These are phyloP conservation scores for Periconia sp. DNA, from an alignment of 2,329 filamentous ascomycete genomes.

Conservation along the genomic window DNA sequence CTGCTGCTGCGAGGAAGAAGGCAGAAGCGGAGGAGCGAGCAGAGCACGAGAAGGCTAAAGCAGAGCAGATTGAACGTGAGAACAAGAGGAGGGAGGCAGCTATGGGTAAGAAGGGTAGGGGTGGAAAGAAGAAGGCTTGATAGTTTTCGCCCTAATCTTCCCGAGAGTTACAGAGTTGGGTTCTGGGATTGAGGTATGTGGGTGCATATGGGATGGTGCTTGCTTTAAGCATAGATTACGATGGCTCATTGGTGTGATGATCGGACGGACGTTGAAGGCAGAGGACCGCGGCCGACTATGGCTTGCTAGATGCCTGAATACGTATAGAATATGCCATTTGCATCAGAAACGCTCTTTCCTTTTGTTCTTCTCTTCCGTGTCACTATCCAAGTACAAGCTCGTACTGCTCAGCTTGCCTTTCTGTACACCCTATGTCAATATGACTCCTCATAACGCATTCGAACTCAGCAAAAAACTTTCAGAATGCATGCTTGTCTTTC, in stretches of 20 bases:
- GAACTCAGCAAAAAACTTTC: too few relatives aligned
- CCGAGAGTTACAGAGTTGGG: background rate
- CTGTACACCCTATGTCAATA: too few relatives aligned
- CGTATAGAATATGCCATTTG: conserved; percentile 10
- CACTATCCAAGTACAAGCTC: too few relatives aligned
- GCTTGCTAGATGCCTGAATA: conserved; percentile 8
- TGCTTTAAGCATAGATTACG: conserved; percentile 35
- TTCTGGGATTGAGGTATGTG: background rate
- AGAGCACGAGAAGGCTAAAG: conserved; percentile 63
- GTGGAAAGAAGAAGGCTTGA: conserved; percentile 42
- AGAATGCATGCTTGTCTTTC: too few relatives aligned
- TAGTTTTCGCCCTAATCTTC: background rate
- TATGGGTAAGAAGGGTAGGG: conserved; percentile 51
- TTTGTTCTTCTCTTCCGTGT: background rate
- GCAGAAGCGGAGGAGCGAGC: conserved; percentile 63
- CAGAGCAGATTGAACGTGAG: conserved; percentile 55
- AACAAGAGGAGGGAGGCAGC: conserved; percentile 56
- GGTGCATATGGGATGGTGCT: conserved; percentile 24
- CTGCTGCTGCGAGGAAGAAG: conserved; percentile 81
- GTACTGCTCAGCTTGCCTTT: too few relatives aligned
- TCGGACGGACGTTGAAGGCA: conserved; percentile 9
- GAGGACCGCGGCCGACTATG: conserved; percentile 7
- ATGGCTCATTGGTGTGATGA: conserved; percentile 14
- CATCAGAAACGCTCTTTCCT: too few relatives aligned
- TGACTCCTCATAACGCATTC: too few relatives aligned